Percentiles rank a stretch among this genome's conserved stretches.
These are phyloP conservation scores for Multifurca ochricompacta DNA, from an alignment of 768 basidiomycete species.

Conservation along the genomic window DNA sequence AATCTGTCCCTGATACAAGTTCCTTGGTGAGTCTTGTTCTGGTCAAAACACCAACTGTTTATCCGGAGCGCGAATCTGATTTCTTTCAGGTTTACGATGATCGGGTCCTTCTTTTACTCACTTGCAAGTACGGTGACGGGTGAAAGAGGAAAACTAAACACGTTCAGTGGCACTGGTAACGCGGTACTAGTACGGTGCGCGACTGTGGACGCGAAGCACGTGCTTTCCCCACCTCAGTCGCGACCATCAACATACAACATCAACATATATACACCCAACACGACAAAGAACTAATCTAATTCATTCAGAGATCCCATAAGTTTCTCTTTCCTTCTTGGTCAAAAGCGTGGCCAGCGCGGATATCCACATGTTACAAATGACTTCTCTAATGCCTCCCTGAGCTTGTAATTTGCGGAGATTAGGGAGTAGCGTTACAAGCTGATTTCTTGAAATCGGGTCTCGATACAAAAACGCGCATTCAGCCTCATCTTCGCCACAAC, in stretches of 20 bases:
- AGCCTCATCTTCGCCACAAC: background rate
- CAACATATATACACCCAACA: too few species aligned
- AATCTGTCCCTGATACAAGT: background rate
- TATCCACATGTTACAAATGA: background rate
- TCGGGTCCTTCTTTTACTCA: too few species aligned
- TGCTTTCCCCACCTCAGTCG: background rate
- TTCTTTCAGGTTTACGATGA: too few species aligned
- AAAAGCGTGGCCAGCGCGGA: background rate
- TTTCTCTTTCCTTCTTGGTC: background rate
- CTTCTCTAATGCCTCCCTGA: background rate
- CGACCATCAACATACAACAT: too few species aligned
- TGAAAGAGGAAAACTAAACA: background rate
- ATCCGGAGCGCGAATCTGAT: too few species aligned
- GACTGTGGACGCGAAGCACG: slow-evolving; percentile 1
- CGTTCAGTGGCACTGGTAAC: background rate
- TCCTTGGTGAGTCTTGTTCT: background rate
- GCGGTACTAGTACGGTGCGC: too few species aligned
- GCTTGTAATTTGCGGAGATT: background rate
- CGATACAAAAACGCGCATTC: background rate
- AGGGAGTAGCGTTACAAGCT: background rate
- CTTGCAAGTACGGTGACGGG: too few species aligned
- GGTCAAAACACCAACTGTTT: too few species aligned
- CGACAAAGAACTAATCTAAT: background rate
- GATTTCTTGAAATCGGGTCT: background rate
- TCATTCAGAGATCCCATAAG: background rate